Conservation (phyloP, 257 asterid species). For the Sherardia arvensis region DNA sequence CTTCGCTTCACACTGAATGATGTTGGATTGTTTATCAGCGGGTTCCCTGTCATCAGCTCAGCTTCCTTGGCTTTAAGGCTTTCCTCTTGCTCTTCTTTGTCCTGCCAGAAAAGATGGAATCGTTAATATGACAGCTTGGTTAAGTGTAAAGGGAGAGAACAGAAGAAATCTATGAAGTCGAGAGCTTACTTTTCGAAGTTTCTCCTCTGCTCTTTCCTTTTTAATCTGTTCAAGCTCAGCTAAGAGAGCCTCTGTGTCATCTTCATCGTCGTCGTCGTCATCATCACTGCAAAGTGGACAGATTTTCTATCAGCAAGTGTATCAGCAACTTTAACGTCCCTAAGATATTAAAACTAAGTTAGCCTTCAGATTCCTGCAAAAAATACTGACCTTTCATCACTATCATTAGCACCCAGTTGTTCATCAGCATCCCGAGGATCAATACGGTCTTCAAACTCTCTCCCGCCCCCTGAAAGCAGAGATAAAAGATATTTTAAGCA, state of each 20-base stretch:
- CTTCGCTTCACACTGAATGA: constrained; percentile 81
- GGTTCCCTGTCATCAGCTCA: constrained; percentile 75
- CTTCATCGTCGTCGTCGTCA: constrained; percentile 59
- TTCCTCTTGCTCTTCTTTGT: constrained; percentile 55
- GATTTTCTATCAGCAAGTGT: neutral
- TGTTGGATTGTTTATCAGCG: constrained; percentile 60
- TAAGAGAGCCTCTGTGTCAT: constrained; percentile 85
- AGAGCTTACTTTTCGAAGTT: constrained; percentile 56
- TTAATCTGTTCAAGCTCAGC: constrained; percentile 87
- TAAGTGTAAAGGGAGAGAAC: neutral
- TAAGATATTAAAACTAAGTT: neutral
- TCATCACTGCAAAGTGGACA: constrained; percentile 23
- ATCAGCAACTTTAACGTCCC: neutral
- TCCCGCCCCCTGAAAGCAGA: constrained; percentile 47
- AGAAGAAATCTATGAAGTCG: neutral
- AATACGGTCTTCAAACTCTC: constrained; percentile 72
- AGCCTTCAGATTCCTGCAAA: neutral
- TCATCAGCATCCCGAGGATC: constrained; percentile 70
- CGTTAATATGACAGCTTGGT: neutral
- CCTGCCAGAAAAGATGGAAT: constrained; percentile 30
- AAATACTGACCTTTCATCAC: constrained; percentile 54
- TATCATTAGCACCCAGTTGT: constrained; percentile 50
- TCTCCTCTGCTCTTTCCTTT: constrained; percentile 87
- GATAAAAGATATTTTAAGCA: neutral
- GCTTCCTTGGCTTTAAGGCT: constrained; percentile 81